Percentiles rank a stretch among this genome's conserved stretches.
Evolutionary conservation across 2,329 filamentous ascomycete genomes (phyloP).

Genomic region (Teratosphaeria epicoccoides): DNA sequence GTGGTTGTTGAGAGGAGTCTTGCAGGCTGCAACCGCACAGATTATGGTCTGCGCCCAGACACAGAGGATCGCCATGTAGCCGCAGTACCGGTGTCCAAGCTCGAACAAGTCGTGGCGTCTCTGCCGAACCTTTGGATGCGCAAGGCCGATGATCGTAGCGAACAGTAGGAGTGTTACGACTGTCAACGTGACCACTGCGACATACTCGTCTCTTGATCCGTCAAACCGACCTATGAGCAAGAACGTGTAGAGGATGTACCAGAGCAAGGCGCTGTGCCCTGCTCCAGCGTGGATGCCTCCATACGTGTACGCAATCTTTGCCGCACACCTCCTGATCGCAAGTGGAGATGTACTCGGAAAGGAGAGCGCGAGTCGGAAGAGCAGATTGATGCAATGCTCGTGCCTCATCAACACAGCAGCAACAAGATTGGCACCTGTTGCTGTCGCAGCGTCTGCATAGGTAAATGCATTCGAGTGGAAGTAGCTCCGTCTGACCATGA

Average conservation of each 20-base stretch:
- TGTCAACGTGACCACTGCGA: constrained; percentile 28
- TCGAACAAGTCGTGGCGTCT: constrained; percentile 61
- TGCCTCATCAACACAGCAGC: constrained; percentile 29
- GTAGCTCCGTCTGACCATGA: constrained; percentile 7
- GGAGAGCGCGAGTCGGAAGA: constrained; percentile 25
- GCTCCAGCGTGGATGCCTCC: constrained; percentile 32
- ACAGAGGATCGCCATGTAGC: constrained; percentile 56
- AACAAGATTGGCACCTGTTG: constrained; percentile 25
- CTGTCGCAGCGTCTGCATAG: constrained; percentile 23
- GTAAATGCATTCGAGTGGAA: constrained; percentile 3
- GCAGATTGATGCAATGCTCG: constrained; percentile 30
- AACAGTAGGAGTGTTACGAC: constrained; percentile 40
- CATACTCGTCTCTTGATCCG: constrained; percentile 2
- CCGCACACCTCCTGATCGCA: constrained; percentile 24
- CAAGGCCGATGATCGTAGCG: constrained; percentile 48
- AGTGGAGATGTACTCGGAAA: constrained; percentile 27
- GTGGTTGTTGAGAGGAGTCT: background rate
- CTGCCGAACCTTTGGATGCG: constrained; percentile 53
- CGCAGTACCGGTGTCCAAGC: constrained; percentile 58
- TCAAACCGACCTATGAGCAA: constrained; percentile 20
- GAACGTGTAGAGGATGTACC: constrained; percentile 34
- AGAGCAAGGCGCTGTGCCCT: constrained; percentile 29
- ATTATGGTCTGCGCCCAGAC: constrained; percentile 56
- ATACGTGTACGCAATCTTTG: constrained; percentile 31
- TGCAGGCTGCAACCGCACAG: constrained; percentile 28